Conservation (phyloP, 1,139 yeast genomes). For the Pneumocystis canis region DNA sequence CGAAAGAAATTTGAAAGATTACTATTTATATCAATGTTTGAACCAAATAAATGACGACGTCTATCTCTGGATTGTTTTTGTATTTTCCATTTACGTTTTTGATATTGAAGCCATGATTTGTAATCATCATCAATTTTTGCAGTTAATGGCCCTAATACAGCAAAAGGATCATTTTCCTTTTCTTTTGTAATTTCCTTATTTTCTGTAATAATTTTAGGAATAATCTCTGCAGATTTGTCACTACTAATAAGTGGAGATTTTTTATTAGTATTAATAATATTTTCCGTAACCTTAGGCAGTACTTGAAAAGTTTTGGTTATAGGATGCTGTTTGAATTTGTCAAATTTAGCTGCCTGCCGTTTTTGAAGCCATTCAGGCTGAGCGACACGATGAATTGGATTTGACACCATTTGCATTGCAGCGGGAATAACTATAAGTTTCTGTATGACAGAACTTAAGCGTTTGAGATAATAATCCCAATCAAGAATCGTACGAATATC, state of each 20-base stretch:
- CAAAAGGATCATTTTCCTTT: constrained; percentile 23
- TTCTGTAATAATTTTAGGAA: background rate
- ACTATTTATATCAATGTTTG: constrained; percentile 20
- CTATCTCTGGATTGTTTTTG: constrained; percentile 59
- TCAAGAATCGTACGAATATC: constrained; percentile 84
- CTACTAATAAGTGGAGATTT: background rate
- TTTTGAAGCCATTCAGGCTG: constrained; percentile 90
- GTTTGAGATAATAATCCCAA: constrained; percentile 84
- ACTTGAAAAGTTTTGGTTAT: constrained; percentile 36
- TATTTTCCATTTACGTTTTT: constrained; percentile 71
- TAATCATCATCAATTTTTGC: constrained; percentile 69
- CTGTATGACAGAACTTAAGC: constrained; percentile 84
- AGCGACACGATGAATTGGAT: constrained; percentile 87
- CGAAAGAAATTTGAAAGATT: constrained; percentile 57
- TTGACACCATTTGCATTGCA: constrained; percentile 73
- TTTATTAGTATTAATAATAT: constrained; percentile 11
- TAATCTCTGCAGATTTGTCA: background rate
- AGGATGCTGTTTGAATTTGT: constrained; percentile 54
- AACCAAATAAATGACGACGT: constrained; percentile 66
- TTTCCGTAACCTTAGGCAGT: constrained; percentile 3
- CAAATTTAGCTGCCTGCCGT: constrained; percentile 45
- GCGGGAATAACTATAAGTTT: constrained; percentile 96
- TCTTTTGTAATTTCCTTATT: constrained; percentile 26
- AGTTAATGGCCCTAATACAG: constrained; percentile 18
- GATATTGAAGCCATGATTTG: constrained; percentile 57